Conservation (phyloP, 2,329 filamentous ascomycete species). For the Penicillium sp. region DNA sequence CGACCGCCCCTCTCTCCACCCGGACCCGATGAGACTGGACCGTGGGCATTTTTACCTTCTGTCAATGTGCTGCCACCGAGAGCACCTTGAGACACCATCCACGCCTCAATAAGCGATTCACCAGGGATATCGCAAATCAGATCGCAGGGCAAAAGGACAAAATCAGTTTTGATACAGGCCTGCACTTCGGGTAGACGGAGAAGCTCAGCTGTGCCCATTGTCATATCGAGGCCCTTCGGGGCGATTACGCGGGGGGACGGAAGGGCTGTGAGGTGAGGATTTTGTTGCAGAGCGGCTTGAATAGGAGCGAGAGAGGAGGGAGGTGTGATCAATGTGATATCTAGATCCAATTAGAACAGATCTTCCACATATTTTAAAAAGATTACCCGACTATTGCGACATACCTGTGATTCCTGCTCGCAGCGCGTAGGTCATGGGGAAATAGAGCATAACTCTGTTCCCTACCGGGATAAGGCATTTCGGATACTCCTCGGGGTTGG, state of each 20-base stretch:
- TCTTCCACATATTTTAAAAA: background rate
- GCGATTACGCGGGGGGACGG: constrained; percentile 70
- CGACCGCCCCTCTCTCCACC: constrained; percentile 59
- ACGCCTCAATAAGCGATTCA: constrained; percentile 79
- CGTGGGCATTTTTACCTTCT: constrained; percentile 38
- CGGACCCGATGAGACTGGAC: constrained; percentile 48
- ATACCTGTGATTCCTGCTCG: constrained; percentile 50
- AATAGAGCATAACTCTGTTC: constrained; percentile 53
- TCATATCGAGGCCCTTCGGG: constrained; percentile 73
- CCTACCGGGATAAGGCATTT: constrained; percentile 49
- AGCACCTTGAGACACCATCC: constrained; percentile 82
- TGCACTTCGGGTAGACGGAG: constrained; percentile 81
- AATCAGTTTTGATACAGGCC: constrained; percentile 76
- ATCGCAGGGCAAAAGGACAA: constrained; percentile 89
- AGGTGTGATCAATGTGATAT: constrained; percentile 51
- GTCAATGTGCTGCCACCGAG: constrained; percentile 60
- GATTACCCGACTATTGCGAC: constrained; percentile 11
- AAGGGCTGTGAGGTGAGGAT: constrained; percentile 52
- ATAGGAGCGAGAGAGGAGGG: constrained; percentile 44
- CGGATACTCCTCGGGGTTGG: constrained; percentile 44
- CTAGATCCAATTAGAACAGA: constrained; percentile 21
- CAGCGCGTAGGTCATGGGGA: constrained; percentile 51
- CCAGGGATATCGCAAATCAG: constrained; percentile 87
- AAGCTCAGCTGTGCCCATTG: constrained; percentile 85
- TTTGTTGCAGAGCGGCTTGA: constrained; percentile 49